Base-by-base conservation (phyloP, 2,329 filamentous ascomycete species). In the Pseudopyricularia cyperi region DNA sequence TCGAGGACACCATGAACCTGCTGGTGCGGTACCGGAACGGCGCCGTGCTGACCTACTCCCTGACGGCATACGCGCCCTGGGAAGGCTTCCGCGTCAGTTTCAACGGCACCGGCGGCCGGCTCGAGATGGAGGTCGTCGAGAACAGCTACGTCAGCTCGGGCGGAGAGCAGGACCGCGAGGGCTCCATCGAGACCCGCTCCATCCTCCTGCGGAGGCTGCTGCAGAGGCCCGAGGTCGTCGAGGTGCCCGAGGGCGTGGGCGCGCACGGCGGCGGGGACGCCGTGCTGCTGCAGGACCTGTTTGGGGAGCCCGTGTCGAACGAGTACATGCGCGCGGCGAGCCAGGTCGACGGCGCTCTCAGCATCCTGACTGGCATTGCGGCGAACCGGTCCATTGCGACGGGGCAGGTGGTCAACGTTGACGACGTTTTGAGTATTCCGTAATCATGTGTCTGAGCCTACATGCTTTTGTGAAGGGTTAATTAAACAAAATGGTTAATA, bases 1-100 rank as follows among this genome's bases (percentile, higher is more conserved):
- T 82, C 53, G 79, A 83, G 60, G 80, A 83, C 57, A 82, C 78
- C 0, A 80, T 82, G 77, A 77, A 71, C 37, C 63, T 82, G 24
- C 66, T 83, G 46, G 75, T 82, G 22, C 67, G 72, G 50, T 83
- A 83, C 58, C 66, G 68, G 17, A 77, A 70, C 50, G 75, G 77
- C 2, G 77, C 76, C 0, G 72, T 77, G 26, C 63, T 82, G 61
- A 80, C 79, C 1, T 83, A 82, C 58, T 78, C 70, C 22, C 64
- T 79, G 11, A 77, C 74, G 1, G 79, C 79, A 0, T 83, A 82
- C 53, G 76, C 79, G 4, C 80, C 80, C 0, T 82, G 77, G 77
- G 77, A 81, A 55, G 77, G 77, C 0, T 79, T 79, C 63, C 68
- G 76, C 0, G 74, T 77, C 12, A 73, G 65, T 54, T 78, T 80